A percentile compares a stretch with the other conserved stretches of the same genome.
Conservation (phyloP, 768 basidiomycete genomes). For the Podaxis rugospora region DNA sequence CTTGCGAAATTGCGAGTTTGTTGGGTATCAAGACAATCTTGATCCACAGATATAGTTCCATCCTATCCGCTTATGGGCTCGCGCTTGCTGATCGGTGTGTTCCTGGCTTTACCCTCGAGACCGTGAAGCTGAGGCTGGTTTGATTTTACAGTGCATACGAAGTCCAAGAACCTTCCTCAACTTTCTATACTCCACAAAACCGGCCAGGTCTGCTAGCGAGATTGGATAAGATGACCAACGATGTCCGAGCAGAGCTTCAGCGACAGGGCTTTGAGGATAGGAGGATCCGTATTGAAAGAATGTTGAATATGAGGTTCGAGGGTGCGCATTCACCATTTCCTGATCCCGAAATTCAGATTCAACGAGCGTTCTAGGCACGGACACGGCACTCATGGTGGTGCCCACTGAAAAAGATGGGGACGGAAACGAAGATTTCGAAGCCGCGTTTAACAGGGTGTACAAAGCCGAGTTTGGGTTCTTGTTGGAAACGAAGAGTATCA, state of each 20-base stretch:
- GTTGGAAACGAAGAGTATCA: constrained; percentile 74
- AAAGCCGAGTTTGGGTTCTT: constrained; percentile 90
- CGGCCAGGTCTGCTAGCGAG: constrained; percentile 52
- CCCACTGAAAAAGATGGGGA: constrained; percentile 42
- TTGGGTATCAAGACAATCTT: constrained; percentile 86
- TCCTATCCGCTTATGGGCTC: constrained; percentile 92
- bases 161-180: constrained; percentile 85
- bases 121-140: neutral
- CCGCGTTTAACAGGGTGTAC: constrained; percentile 76
- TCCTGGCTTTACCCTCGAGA: neutral
- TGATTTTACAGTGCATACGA: constrained; percentile 61
- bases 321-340: neutral
- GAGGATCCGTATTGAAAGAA: constrained; percentile 71
- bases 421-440: constrained; percentile 68
- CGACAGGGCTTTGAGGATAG: constrained; percentile 78
- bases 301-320: constrained; percentile 91
- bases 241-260: constrained; percentile 63
- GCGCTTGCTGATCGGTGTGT: constrained; percentile 73
- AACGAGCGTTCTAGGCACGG: constrained; percentile 51
- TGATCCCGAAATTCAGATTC: neutral
- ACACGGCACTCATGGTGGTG: constrained; percentile 88
- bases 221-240: constrained; percentile 60
- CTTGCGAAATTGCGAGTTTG: constrained; percentile 84
- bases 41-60: constrained; percentile 89
- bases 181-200: constrained; percentile 64